phyloP scores from a whole-genome alignment of 495 filamentous ascomycete genomes.

The Bombardia bombarda region DNA sequence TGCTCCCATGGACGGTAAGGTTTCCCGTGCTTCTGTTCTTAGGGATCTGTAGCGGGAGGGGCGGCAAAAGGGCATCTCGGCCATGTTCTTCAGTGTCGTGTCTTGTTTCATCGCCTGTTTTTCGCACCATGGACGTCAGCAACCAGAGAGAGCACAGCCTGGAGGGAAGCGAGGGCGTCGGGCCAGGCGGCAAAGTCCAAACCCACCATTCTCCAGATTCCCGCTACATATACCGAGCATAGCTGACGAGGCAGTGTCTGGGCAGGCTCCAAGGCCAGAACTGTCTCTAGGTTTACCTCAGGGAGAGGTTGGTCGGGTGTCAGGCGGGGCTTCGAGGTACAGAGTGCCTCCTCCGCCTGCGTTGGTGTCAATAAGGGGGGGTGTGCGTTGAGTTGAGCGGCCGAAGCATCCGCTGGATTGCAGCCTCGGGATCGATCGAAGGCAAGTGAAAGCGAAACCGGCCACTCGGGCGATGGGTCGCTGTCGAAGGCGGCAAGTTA shows the following conservation, averaged over 20 bases:
- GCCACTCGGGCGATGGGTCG: too few species aligned
- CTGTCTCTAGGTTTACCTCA: background rate
- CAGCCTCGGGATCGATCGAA: too few species aligned
- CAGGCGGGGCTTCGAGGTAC: background rate
- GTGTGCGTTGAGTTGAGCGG: background rate
- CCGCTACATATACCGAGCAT: conserved; percentile 42
- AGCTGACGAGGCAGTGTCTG: conserved; percentile 24
- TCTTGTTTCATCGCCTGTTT: conserved; percentile 35
- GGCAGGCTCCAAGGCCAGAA: conserved; percentile 1
- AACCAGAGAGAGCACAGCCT: background rate
- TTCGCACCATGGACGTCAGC: conserved; percentile 12
- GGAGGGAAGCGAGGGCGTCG: background rate
- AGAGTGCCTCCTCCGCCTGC: background rate
- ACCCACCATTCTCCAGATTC: conserved; percentile 40
- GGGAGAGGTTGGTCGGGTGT: background rate
- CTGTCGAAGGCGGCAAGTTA: background rate
- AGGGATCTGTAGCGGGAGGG: conserved; percentile 47
- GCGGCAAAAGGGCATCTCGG: conserved; percentile 24
- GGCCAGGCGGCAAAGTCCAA: conserved; percentile 1
- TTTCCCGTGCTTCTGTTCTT: conserved; percentile 59
- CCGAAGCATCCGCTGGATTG: background rate
- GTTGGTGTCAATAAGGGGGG: background rate
- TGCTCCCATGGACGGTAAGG: conserved; percentile 39
- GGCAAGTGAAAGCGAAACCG: too few species aligned
- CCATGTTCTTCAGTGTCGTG: conserved; percentile 28